Base-by-base conservation (phyloP, 768 basidiomycete genomes). In the Podaxis sp. region DNA sequence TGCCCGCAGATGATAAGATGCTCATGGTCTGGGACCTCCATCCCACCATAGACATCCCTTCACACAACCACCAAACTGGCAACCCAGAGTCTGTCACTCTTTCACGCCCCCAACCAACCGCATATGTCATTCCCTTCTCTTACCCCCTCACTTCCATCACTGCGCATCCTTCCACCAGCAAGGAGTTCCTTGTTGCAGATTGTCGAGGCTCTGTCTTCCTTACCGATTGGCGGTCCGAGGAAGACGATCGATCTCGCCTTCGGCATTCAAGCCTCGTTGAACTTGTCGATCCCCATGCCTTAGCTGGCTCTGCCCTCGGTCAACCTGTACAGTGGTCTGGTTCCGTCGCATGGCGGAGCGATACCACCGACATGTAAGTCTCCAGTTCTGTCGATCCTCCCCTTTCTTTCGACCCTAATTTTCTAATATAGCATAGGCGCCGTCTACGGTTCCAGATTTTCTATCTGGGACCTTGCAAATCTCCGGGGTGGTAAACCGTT, bases 11-110 rank as follows among this genome's bases (percentile, higher is more conserved):
- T 65, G 91, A 93, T 73, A 89, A 85, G 69, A 88, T 89, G 82
- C 80, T 91, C 40, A 88, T 91, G 84, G 84, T 93, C 5, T 93
- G 91, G 91, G 90, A 93, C 72, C 79, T 93, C n/a, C 76, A 81
- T 66, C 90, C 91, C 0, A 68, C 76, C 37, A 57, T 79, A 50
- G 73, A 82, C 57, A 74, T 81, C 46, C 70, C 77, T 37, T 79
- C 84, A 67, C 65, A 66, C 63, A 44, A 73, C 72, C 2, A 68
- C 67, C 58, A 60, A 35, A 66, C 69, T 16, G 62, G 67, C 46
- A 62, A 70, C 23, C 65, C 66, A 48, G 70, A 76, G 14, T 71
- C 74, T 14, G 68, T 68, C 4, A 67, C 71, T 5, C 68, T 73
- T 23, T 60, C 78, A 37, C 77, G 87, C 37, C 78, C 82, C 5